Percentiles rank a stretch among this genome's conserved stretches.
Conservation (phyloP, 2,329 filamentous ascomycete genomes). For the Delphinella strobiligena region DNA sequence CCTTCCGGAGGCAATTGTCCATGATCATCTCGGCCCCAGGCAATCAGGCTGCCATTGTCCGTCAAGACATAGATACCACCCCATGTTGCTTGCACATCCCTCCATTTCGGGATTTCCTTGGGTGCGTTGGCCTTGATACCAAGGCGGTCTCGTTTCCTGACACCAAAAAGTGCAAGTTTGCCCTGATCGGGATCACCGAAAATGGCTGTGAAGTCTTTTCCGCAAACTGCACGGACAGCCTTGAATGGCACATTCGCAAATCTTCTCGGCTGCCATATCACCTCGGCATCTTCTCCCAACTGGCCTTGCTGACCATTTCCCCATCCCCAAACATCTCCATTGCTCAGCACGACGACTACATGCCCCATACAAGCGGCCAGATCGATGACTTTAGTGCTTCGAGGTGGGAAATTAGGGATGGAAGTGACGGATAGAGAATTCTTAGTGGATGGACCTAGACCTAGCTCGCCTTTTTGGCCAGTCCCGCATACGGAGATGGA, state of each 20-base stretch:
- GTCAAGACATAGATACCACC: slow-evolving; percentile 63
- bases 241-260: slow-evolving; percentile 49
- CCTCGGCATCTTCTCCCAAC: slow-evolving; percentile 47
- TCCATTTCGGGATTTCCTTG: slow-evolving; percentile 43
- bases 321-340: slow-evolving; percentile 78
- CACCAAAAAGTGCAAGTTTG: slow-evolving; percentile 55
- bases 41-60: slow-evolving; percentile 46
- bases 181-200: slow-evolving; percentile 44
- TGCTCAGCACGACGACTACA: slow-evolving; percentile 57
- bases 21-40: slow-evolving; percentile 79
- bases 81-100: slow-evolving; percentile 67
- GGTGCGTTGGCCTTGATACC: slow-evolving; percentile 35
- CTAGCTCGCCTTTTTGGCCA: slow-evolving; percentile 61
- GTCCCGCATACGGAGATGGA: slow-evolving; percentile 52
- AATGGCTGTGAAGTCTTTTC: slow-evolving; percentile 74
- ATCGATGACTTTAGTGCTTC: slow-evolving; percentile 45
- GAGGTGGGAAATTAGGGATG: slow-evolving; percentile 54
- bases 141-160: slow-evolving; percentile 62
- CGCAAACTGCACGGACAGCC: slow-evolving; percentile 60
- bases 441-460: slow-evolving; percentile 36
- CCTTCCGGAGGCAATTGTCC: slow-evolving; percentile 60
- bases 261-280: slow-evolving; percentile 49
- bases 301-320: slow-evolving; percentile 80
- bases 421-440: slow-evolving; percentile 26
- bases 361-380: slow-evolving; percentile 69